Base-by-base conservation (phyloP, 169 alveolate genomes). In the Cryptosporidium sp. region DNA sequence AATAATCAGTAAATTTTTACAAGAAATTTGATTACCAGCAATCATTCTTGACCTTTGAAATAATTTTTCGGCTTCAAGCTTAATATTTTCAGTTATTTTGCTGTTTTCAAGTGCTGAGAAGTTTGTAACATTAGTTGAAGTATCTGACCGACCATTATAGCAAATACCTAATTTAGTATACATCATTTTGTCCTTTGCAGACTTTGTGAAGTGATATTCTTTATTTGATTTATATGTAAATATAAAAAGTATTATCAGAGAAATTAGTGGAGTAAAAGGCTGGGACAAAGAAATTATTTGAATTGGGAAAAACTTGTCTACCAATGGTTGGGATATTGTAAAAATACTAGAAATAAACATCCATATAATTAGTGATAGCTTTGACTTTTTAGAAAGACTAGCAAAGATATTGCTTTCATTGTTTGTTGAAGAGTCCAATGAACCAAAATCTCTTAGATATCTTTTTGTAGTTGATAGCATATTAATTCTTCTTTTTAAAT, bases 301-400 rank as follows among this genome's bases (percentile, higher is more conserved):
- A 16, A 42, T 80, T 39, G 48, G 61, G 44, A 80, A 33, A 31
- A 80, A 39, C 56, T 21, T 42, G 21, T 80, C 75, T 5, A 67
- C 62, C 21, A 80, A 16, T 5, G 75, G 80, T 37, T 80, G 89
- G 16, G 75, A 80, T 45, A 80, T 67, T 18, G 75, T 62, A 10
- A 65, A n/a, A 48, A 80, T 33, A 61, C 89, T 67, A 10, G 89
- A 80, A 42, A 80, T 80, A 3, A 60, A 29, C 89, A 80, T 80
- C 89, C 89, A 80, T 9, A 80, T 37, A 42, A 62, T 14, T 18
- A 80, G 67, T 7, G 70, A 29, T 62, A 60, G 21, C 2, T 42
- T 80, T 7, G 39, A 44, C 35, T 80, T 62, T 10, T 21, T 29
- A 8, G 86, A 73, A 18, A 73, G 35, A 56, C 37, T 52, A 10